Conservation (phyloP, 2,329 filamentous ascomycete species). For the Xylaria sp. region DNA sequence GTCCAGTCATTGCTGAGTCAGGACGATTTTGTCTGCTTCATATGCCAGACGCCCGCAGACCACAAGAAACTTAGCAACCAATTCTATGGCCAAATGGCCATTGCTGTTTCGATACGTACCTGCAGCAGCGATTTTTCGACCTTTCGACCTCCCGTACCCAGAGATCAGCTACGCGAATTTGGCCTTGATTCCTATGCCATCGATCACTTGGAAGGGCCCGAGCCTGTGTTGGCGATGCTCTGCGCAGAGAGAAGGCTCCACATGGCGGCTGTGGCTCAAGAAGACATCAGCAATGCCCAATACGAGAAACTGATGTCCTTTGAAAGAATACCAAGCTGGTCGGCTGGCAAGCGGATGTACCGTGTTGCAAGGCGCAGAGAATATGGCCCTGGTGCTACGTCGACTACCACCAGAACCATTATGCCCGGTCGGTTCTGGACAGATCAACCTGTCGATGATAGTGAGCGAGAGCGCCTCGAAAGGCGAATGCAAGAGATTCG, state of each 20-base stretch:
- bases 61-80: conserved; percentile 76
- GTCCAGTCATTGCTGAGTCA: conserved; percentile 63
- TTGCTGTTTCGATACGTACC: conserved; percentile 79
- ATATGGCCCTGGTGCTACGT: conserved; percentile 79
- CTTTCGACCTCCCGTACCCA: conserved; percentile 66
- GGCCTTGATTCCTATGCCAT: conserved; percentile 85
- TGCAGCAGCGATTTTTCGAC: conserved; percentile 64
- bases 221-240: conserved; percentile 86
- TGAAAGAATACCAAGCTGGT: conserved; percentile 73
- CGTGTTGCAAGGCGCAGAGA: conserved; percentile 77
- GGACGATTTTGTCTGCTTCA: conserved; percentile 74
- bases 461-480: conserved; percentile 71
- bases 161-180: conserved; percentile 63
- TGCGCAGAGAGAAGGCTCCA: conserved; percentile 79
- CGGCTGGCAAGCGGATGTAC: conserved; percentile 73
- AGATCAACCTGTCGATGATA: conserved; percentile 76
- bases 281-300: conserved; percentile 73
- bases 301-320: conserved; percentile 72
- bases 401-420: conserved; percentile 73
- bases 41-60: conserved; percentile 79
- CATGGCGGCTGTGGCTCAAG: conserved; percentile 71
- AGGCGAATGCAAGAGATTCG: conserved; percentile 60
- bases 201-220: conserved; percentile 83
- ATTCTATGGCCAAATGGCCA: conserved; percentile 70
- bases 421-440: conserved; percentile 76